phyloP scores from a whole-genome alignment of 768 basidiomycete genomes.

The Kondoa malvinella region DNA sequence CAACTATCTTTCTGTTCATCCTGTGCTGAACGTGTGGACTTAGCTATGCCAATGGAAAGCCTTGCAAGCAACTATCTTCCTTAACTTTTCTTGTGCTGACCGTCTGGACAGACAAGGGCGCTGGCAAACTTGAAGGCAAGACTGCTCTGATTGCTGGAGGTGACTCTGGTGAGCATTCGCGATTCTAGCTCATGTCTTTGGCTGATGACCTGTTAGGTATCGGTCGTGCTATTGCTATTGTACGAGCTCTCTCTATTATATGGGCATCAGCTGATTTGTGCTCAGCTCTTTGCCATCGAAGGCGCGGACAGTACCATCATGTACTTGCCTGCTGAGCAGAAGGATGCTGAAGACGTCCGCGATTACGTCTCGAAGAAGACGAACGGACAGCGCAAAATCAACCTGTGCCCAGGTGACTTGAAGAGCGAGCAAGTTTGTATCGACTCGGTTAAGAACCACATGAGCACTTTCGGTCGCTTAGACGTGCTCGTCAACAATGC shows the following conservation, averaged over 20 bases:
- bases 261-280: background rate
- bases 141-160: slow-evolving; percentile 39
- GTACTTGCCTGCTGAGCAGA: slow-evolving; percentile 43
- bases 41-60: slow-evolving; percentile 18
- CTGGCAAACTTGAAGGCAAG: slow-evolving; percentile 39
- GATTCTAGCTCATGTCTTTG: background rate
- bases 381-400: slow-evolving; percentile 34
- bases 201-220: background rate
- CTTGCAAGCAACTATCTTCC: background rate
- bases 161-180: slow-evolving; percentile 30
- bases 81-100: background rate
- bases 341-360: slow-evolving; percentile 38
- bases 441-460: slow-evolving; percentile 38
- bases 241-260: background rate
- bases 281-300: background rate
- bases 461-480: slow-evolving; percentile 37
- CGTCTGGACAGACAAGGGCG: slow-evolving; percentile 7
- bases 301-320: slow-evolving; percentile 33
- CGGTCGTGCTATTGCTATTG: background rate
- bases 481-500: slow-evolving; percentile 51
- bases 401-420: slow-evolving; percentile 10
- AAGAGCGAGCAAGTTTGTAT: slow-evolving; percentile 35
- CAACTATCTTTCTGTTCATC: too few species aligned
- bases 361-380: slow-evolving; percentile 33
- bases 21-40: background rate